Conservation (phyloP, 225 moss, liverwort and hornwort genomes). For the Antitrichia curtipendula region DNA sequence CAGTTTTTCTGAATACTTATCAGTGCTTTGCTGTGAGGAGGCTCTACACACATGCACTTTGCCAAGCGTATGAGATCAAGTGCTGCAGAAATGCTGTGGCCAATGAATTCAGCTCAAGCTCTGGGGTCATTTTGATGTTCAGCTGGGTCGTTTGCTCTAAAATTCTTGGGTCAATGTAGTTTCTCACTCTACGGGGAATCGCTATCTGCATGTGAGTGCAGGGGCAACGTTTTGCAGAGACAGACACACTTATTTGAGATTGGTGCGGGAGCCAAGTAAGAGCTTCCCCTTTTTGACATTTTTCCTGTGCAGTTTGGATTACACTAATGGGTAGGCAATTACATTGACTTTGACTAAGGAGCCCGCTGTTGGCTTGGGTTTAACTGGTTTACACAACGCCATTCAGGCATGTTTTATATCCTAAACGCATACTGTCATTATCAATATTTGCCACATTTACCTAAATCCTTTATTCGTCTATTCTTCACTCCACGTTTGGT, state of each 20-base stretch:
- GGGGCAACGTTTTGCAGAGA: slow-evolving; percentile 60
- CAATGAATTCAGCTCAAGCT: slow-evolving; percentile 47
- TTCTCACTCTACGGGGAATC: slow-evolving; percentile 22
- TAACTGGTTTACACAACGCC: neutral
- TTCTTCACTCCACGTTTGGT: neutral
- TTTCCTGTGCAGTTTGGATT: slow-evolving; percentile 32
- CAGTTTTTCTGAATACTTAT: slow-evolving; percentile 24
- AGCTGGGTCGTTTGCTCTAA: slow-evolving; percentile 36
- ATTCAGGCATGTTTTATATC: slow-evolving; percentile 3
- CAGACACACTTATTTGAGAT: slow-evolving; percentile 48
- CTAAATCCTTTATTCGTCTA: neutral
- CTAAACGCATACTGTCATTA: neutral
- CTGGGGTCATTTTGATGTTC: slow-evolving; percentile 30
- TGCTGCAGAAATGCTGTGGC: slow-evolving; percentile 62
- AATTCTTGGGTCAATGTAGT: slow-evolving; percentile 19
- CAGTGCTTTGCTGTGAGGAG: slow-evolving; percentile 64
- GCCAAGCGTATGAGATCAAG: slow-evolving; percentile 34
- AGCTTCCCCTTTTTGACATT: slow-evolving; percentile 45
- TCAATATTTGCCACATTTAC: neutral
- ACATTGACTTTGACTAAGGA: slow-evolving; percentile 4
- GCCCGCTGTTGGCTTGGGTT: slow-evolving; percentile 7
- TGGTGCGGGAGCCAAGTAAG: slow-evolving; percentile 35
- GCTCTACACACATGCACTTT: slow-evolving; percentile 35
- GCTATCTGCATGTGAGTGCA: slow-evolving; percentile 65
- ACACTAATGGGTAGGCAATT: neutral